Base-by-base conservation (phyloP, 176 grass and related monocot species). In the Coix lacrymajobi region DNA sequence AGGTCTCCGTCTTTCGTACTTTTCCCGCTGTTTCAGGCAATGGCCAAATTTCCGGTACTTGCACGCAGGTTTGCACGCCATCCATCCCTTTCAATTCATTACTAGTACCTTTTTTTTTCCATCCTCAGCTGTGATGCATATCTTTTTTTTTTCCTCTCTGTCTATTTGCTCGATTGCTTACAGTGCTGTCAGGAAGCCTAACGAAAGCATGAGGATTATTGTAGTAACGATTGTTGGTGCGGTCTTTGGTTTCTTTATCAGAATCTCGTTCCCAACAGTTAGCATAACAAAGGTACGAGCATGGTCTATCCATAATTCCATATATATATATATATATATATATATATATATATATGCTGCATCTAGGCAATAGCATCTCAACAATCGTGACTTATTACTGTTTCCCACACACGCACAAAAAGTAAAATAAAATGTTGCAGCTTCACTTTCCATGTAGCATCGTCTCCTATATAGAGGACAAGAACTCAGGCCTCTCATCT, bases 391-490 rank as follows among this genome's bases (percentile, higher is more conserved):
- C 29, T 17, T 10, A 0, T 20, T 63, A 7, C 33, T 69, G 28
- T 64, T 91, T 57, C 22, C 20, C 22, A 57, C 52, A 24, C n/a
- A n/a, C n/a, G n/a, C n/a, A n/a, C n/a, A 58, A 56, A 56, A 54
- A 17, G n/a, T n/a, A 62, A 0, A 12, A 71, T 26, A n/a, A n/a
- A n/a, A n/a, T 75, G 58, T 78, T 79, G 89, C 90, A 95, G 96
- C 87, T 98, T 62, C 91, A 93, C 82, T 93, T 98, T 24, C 87
- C 92, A 60, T 67, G 87, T 71, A 92, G 85, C 58, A 85, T 95
- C 46, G 77, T 91, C 64, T 82, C 90, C 57, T 86, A 88, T 49
- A 87, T 91, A 71, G 88, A 91, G 6, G 92, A 95, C 62, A 92
- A 78, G 89, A 93, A 94, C 83, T 93, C 92, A 11, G 86, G 82